Conservation (phyloP, 768 basidiomycete species). For the Multifurca ochricompacta region DNA sequence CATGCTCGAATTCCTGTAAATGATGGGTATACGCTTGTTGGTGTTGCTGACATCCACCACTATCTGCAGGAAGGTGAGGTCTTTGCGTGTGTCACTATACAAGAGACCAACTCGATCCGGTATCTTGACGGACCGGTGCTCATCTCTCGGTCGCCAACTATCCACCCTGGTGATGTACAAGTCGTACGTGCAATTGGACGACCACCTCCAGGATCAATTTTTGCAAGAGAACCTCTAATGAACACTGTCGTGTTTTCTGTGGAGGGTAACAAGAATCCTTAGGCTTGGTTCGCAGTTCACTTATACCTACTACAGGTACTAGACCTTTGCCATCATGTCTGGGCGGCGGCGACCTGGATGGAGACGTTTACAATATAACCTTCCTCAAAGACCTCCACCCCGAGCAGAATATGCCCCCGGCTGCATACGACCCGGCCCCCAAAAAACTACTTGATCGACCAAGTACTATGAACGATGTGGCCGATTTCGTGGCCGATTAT, state of each 20-base stretch:
- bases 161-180: slow-evolving; percentile 63
- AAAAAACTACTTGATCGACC: slow-evolving; percentile 38
- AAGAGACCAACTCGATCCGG: slow-evolving; percentile 28
- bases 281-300: not conserved
- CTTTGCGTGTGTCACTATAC: slow-evolving; percentile 49
- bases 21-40: slow-evolving; percentile 58
- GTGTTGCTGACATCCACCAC: slow-evolving; percentile 57
- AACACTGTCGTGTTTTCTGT: slow-evolving; percentile 63
- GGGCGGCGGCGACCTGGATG: slow-evolving; percentile 66
- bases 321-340: slow-evolving; percentile 56
- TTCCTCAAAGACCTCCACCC: slow-evolving; percentile 24
- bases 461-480: slow-evolving; percentile 56
- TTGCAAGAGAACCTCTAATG: slow-evolving; percentile 40
- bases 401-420: slow-evolving; percentile 30
- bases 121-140: slow-evolving; percentile 50
- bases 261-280: slow-evolving; percentile 33
- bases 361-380: slow-evolving; percentile 48
- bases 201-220: slow-evolving; percentile 49
- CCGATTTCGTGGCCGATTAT: slow-evolving; percentile 63
- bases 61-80: slow-evolving; percentile 48
- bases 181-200: slow-evolving; percentile 50
- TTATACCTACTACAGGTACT: slow-evolving; percentile 33
- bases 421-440: slow-evolving; percentile 40
- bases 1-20: slow-evolving; percentile 60
- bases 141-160: slow-evolving; percentile 58